Evolutionary conservation across 179 eudicot species (phyloP).

Genomic region (Vitellaria paradoxa): DNA sequence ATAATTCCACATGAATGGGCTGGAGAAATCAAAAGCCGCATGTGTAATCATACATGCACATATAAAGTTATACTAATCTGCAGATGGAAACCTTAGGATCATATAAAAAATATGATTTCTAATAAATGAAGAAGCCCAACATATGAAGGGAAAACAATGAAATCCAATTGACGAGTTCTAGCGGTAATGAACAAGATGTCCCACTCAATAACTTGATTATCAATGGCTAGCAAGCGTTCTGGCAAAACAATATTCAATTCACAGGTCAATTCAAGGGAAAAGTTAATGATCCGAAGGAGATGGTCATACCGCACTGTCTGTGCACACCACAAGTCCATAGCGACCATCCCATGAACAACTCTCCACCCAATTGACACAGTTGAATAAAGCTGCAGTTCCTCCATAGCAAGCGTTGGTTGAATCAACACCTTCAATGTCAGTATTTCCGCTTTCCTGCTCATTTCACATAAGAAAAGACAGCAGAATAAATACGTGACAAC

Average conservation of each 20-base stretch:
- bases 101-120: not conserved
- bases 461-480: slow-evolving; percentile 18
- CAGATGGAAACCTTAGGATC: not conserved
- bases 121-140: not conserved
- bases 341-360: slow-evolving; percentile 99
- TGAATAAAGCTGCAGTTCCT: slow-evolving; percentile 96
- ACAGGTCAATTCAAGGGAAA: not conserved
- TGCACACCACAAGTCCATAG: slow-evolving; percentile 92
- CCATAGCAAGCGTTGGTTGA: slow-evolving; percentile 99
- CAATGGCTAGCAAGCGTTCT: not conserved
- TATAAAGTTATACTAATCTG: not conserved
- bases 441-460: slow-evolving; percentile 75
- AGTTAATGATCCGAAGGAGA: slow-evolving; percentile 8
- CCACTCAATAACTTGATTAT: not conserved
- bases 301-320: slow-evolving; percentile 92
- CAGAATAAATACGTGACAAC: not conserved
- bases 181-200: not conserved
- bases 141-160: not conserved
- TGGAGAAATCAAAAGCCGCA: not conserved
- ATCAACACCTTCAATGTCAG: slow-evolving; percentile 98
- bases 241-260: not conserved
- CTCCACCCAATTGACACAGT: slow-evolving; percentile 98
- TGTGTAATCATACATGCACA: not conserved
- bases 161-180: not conserved
- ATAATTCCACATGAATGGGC: not conserved